A percentile compares a stretch with the other conserved stretches of the same genome.
Evolutionary conservation across 2,329 filamentous ascomycete genomes (phyloP).

Genomic region (Verticillium alfalfae): DNA sequence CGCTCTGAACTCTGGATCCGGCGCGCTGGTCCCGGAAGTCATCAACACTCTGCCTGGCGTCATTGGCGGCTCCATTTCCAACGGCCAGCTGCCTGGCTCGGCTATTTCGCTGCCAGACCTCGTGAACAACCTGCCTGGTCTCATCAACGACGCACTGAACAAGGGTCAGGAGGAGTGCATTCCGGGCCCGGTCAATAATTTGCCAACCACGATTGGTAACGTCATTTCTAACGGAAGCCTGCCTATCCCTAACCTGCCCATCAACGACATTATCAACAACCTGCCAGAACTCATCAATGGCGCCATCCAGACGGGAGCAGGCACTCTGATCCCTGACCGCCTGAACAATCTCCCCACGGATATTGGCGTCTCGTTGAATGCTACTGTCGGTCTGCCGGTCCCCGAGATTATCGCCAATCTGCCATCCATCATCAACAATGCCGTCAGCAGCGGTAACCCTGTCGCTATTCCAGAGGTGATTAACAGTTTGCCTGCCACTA

Average conservation of each 20-base stretch:
- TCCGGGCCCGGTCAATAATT: background rate
- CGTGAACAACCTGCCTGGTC: background rate
- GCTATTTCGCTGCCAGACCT: background rate
- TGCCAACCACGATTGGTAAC: background rate
- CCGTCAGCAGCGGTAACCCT: background rate
- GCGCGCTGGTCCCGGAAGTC: background rate
- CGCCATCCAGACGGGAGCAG: background rate
- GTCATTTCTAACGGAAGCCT: background rate
- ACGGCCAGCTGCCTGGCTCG: background rate
- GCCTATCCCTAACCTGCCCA: background rate
- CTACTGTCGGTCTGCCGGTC: background rate
- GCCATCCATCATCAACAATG: background rate
- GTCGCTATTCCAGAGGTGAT: background rate
- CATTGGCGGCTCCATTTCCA: background rate
- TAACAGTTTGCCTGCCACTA: background rate
- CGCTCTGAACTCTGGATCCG: background rate
- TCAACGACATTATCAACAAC: background rate
- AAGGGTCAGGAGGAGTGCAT: background rate
- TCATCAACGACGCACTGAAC: background rate
- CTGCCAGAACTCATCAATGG: background rate
- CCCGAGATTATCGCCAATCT: background rate
- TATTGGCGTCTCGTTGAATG: background rate
- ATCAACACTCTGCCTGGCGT: background rate
- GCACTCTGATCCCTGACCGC: background rate
- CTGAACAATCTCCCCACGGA: background rate